Conservation (phyloP, 768 basidiomycete genomes). For the Strobilomyces echinocephalus region DNA sequence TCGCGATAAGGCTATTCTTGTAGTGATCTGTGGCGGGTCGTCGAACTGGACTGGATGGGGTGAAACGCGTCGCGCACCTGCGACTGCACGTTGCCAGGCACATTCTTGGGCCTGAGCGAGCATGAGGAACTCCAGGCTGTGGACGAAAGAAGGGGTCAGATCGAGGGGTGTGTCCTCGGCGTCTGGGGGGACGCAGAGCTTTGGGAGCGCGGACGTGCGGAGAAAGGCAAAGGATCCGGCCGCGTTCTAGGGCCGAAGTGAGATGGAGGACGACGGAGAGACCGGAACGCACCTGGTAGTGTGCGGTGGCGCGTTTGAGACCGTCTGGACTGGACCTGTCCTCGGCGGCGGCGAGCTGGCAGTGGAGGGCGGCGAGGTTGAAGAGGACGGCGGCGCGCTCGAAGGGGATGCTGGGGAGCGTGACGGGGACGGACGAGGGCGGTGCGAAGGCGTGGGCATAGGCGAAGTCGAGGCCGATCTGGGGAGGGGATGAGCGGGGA, state of each 20-base stretch:
- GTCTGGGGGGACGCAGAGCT: conserved; percentile 42
- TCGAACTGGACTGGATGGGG: not conserved
- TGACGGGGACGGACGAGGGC: conserved; percentile 49
- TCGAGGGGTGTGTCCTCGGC: conserved; percentile 61
- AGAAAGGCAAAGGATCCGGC: conserved; percentile 72
- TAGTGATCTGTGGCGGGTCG: conserved; percentile 44
- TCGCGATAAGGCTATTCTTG: conserved; percentile 81
- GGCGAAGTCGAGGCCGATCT: conserved; percentile 70
- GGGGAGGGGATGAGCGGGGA: conserved; percentile 9
- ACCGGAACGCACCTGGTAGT: conserved; percentile 55
- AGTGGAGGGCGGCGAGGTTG: conserved; percentile 85
- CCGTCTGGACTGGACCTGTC: conserved; percentile 73
- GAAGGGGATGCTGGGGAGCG: conserved; percentile 70
- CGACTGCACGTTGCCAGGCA: conserved; percentile 88
- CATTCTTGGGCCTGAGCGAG: conserved; percentile 96
- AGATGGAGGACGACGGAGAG: conserved; percentile 12
- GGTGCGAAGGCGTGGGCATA: conserved; percentile 68
- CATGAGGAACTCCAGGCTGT: conserved; percentile 69
- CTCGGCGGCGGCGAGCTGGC: conserved; percentile 67
- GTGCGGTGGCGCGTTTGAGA: conserved; percentile 69
- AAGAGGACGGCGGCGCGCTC: conserved; percentile 77
- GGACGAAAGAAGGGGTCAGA: conserved; percentile 56
- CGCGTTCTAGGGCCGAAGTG: conserved; percentile 45
- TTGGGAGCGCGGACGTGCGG: conserved; percentile 47
- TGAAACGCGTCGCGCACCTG: conserved; percentile 45